These are phyloP conservation scores for Hydrangea macrophylla DNA, from an alignment of 148 eudicot genomes.

Conservation along the genomic window DNA sequence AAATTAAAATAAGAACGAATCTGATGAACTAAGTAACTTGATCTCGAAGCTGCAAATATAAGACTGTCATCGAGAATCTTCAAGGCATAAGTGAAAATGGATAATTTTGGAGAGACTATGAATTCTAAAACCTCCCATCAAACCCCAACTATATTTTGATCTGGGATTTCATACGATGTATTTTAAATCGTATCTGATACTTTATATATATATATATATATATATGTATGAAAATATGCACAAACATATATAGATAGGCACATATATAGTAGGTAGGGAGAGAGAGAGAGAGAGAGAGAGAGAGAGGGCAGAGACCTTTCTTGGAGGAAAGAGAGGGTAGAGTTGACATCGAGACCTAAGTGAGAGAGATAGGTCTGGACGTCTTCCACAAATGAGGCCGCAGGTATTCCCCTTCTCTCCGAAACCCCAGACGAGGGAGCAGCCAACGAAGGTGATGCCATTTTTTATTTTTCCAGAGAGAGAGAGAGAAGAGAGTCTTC, in stretches of 20 bases:
- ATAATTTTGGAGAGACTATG: background rate
- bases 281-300: slow-evolving; percentile 8
- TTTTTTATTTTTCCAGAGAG: slow-evolving; percentile 16
- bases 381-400: slow-evolving; percentile 74
- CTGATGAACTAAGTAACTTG: background rate
- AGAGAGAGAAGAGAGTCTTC: slow-evolving; percentile 8
- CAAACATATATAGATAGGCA: too few species aligned
- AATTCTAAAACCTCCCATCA: slow-evolving; percentile 7
- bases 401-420: slow-evolving; percentile 78
- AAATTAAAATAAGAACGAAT: background rate
- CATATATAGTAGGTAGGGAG: background rate
- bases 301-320: slow-evolving; percentile 49
- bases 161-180: background rate
- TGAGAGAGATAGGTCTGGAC: slow-evolving; percentile 65
- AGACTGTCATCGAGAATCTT: too few species aligned
- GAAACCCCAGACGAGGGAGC: slow-evolving; percentile 16
- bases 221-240: too few species aligned
- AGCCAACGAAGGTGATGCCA: slow-evolving; percentile 22
- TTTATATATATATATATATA: background rate
- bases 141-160: slow-evolving; percentile 7
- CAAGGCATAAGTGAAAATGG: too few species aligned
- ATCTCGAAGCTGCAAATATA: background rate
- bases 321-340: slow-evolving; percentile 79
- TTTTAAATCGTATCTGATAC: background rate
- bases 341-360: slow-evolving; percentile 65